Percentiles rank a stretch among this genome's conserved stretches.
Evolutionary conservation across 257 asterid genomes (phyloP).

Genomic region (Rubia yunnanensis): DNA sequence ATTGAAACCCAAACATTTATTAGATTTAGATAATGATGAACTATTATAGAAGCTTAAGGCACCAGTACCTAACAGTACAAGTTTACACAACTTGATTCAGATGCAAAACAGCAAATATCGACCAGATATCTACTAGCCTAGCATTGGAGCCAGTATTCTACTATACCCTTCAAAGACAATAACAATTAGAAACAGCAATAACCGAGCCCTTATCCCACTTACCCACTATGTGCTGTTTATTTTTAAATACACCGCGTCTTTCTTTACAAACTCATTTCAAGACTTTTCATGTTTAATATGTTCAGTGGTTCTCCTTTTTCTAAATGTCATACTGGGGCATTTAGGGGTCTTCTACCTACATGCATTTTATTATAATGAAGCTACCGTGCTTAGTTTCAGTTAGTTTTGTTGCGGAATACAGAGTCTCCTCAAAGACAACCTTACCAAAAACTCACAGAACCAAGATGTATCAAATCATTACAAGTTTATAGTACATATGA

Average conservation of each 20-base stretch:
- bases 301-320: no score
- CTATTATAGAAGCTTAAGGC: neutral
- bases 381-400: neutral
- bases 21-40: no score
- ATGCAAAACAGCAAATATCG: neutral
- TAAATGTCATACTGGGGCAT: no score
- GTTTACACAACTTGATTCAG: neutral
- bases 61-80: slow-evolving; percentile 18
- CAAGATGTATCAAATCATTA: neutral
- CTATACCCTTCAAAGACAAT: neutral
- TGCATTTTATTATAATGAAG: neutral
- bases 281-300: no score
- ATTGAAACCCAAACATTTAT: no score
- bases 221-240: no score
- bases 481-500: neutral
- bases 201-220: no score
- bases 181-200: no score
- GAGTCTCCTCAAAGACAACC: neutral
- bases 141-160: neutral
- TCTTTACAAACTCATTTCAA: no score
- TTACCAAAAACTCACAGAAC: neutral
- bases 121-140: neutral
- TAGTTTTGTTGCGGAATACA: neutral
- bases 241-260: no score
- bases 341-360: neutral